Base-by-base conservation (phyloP, 805 yeast species). In the Metschnikowia koreensis region DNA sequence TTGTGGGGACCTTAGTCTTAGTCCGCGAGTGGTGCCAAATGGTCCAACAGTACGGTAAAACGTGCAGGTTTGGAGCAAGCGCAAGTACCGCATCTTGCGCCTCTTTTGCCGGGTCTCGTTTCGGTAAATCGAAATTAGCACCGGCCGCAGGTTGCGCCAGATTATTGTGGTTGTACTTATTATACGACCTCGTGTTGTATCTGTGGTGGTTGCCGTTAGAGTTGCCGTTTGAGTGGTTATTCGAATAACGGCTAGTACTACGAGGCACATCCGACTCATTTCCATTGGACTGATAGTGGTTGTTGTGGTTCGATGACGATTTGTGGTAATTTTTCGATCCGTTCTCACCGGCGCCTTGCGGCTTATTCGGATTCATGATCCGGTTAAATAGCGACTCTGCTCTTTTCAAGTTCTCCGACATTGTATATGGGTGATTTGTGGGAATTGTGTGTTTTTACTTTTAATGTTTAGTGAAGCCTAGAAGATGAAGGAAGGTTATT, bases 1-100 rank as follows among this genome's bases (percentile, higher is more conserved):
- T 51, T 3, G 22, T 22, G 22, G 43, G 46, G 6, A 50, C 48
- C 36, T 52, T 59, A 57, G 50, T 57, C 60, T 64, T 67, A 38
- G 58, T 56, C 50, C 80, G 57, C 22, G 71, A 66, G 57, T 77
- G 81, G 59, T 73, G 70, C 82, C 82, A 77, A 53, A 76, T 64
- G 31, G 78, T 70, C 82, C 82, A 77, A 59, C 79, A 70, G 60
- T 74, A 76, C 15, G 77, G 76, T 52, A 77, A 66, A 10, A 69
- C 63, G 56, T 76, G 79, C 56, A 72, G 74, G 38, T 61, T 57
- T 26, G 39, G 45, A 17, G 36, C 44, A 17, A 55, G 51, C 27
- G 44, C 55, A 16, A 44, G 50, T 42, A 72, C 60, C 7, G 69
- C 66, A 26, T 69, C 72, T 38, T 62, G 60, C 11, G 76, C 68